These are phyloP conservation scores for Blastobotrys capitulatus DNA, from an alignment of 1,139 yeast species.

Conservation along the genomic window DNA sequence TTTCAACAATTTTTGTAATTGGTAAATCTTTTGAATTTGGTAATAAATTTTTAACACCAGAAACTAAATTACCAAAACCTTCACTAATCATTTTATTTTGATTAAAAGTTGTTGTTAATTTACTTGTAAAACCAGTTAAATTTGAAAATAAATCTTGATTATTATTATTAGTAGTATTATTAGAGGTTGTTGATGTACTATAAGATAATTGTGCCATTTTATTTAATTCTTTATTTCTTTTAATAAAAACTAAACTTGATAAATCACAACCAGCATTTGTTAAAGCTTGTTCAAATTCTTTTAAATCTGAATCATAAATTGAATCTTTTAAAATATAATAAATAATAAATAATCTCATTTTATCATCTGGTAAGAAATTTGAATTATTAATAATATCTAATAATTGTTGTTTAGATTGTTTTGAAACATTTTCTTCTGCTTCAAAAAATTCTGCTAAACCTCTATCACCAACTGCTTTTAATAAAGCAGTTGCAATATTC, in stretches of 20 bases:
- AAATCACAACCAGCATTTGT: slow-evolving; percentile 57
- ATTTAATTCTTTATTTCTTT: slow-evolving; percentile 73
- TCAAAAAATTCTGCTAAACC: slow-evolving; percentile 87
- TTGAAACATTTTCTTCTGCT: slow-evolving; percentile 63
- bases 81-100: slow-evolving; percentile 56
- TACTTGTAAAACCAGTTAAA: slow-evolving; percentile 70
- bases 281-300: slow-evolving; percentile 62
- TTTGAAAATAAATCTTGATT: slow-evolving; percentile 51
- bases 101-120: slow-evolving; percentile 57
- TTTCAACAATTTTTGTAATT: slow-evolving; percentile 82
- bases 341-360: slow-evolving; percentile 80
- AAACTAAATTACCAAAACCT: slow-evolving; percentile 83
- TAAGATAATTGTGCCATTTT: slow-evolving; percentile 48
- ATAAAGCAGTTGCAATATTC: slow-evolving; percentile 83
- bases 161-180: slow-evolving; percentile 15
- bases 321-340: slow-evolving; percentile 52
- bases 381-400: slow-evolving; percentile 38
- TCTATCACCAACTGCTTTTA: slow-evolving; percentile 78
- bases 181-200: slow-evolving; percentile 6
- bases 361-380: slow-evolving; percentile 58
- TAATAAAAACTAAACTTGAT: slow-evolving; percentile 62
- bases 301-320: slow-evolving; percentile 55
- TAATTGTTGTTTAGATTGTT: slow-evolving; percentile 43
- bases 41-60: slow-evolving; percentile 78
- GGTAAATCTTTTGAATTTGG: slow-evolving; percentile 89